A percentile compares a stretch with the other conserved stretches of the same genome.
Conservation (phyloP, 495 filamentous ascomycete genomes). For the Podospora anserina region DNA sequence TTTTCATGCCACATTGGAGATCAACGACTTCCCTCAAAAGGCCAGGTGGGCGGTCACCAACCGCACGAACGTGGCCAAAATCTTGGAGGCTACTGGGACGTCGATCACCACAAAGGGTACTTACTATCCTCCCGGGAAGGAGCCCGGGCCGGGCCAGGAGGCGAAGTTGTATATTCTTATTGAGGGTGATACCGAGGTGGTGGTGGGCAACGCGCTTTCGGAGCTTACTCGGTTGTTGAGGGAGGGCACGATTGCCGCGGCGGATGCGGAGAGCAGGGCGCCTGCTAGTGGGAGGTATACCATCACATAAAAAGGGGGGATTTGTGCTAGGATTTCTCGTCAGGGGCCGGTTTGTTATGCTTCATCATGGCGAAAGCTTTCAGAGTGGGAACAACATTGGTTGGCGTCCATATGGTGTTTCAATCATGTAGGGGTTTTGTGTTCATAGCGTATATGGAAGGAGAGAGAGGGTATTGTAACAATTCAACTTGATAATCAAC, state of each 20-base stretch:
- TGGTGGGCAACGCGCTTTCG: conserved; percentile 86
- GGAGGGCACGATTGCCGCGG: conserved; percentile 89
- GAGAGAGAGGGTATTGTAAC: neutral
- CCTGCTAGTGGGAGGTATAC: conserved; percentile 85
- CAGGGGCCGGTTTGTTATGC: neutral
- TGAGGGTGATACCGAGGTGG: conserved; percentile 92
- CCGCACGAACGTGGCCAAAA: conserved; percentile 97
- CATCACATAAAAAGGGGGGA: conserved; percentile 57
- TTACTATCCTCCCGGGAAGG: conserved; percentile 80
- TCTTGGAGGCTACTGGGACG: conserved; percentile 89
- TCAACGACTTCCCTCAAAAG: conserved; percentile 99
- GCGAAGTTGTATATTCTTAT: conserved; percentile 97
- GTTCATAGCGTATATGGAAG: neutral
- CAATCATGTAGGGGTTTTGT: neutral
- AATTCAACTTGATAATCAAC: no score
- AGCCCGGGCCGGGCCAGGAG: conserved; percentile 65
- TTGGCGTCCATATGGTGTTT: neutral
- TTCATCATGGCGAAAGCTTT: neutral
- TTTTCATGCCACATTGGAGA: conserved; percentile 96
- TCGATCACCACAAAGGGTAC: conserved; percentile 97
- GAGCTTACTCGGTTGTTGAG: conserved; percentile 84
- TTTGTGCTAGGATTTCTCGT: neutral
- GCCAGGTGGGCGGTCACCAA: conserved; percentile 99
- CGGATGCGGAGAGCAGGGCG: conserved; percentile 75
- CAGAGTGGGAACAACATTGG: neutral